Percentiles rank a stretch among this genome's conserved stretches.
These are phyloP conservation scores for Candida alai DNA, from an alignment of 805 yeast genomes.

Conservation along the genomic window DNA sequence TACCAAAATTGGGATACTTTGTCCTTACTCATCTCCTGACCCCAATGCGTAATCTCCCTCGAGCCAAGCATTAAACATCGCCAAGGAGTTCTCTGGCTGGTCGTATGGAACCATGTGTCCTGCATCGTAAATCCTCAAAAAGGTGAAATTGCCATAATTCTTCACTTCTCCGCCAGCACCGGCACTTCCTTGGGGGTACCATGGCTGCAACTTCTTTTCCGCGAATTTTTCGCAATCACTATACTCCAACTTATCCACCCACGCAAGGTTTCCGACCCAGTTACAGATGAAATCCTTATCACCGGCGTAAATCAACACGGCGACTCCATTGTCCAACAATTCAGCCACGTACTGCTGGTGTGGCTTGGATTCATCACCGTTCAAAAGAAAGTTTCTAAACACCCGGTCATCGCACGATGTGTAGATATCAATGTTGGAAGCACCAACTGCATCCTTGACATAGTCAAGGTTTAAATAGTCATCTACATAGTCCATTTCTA, in stretches of 20 bases:
- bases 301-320: slow-evolving; percentile 43
- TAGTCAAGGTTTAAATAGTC: slow-evolving; percentile 49
- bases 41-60: slow-evolving; percentile 51
- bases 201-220: slow-evolving; percentile 30
- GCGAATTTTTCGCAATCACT: slow-evolving; percentile 18
- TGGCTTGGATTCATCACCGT: slow-evolving; percentile 69
- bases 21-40: too few species aligned
- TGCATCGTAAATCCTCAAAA: slow-evolving; percentile 79
- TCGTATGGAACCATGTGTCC: slow-evolving; percentile 97
- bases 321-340: slow-evolving; percentile 35
- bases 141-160: slow-evolving; percentile 69
- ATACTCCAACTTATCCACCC: slow-evolving; percentile 35
- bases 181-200: slow-evolving; percentile 20
- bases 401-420: slow-evolving; percentile 49
- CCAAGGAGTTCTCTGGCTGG: slow-evolving; percentile 74
- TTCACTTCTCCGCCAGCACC: slow-evolving; percentile 72
- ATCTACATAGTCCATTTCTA: slow-evolving; percentile 45
- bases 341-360: slow-evolving; percentile 58
- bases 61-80: slow-evolving; percentile 85
- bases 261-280: slow-evolving; percentile 43
- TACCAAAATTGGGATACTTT: too few species aligned
- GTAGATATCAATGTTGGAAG: slow-evolving; percentile 43
- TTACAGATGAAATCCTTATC: slow-evolving; percentile 45
- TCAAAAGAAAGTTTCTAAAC: slow-evolving; percentile 45
- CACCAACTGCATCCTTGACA: slow-evolving; percentile 58